Percentiles rank a stretch among this genome's conserved stretches.
Conservation (phyloP, 1,139 yeast species). For the Meyerozyma elateridarum region DNA sequence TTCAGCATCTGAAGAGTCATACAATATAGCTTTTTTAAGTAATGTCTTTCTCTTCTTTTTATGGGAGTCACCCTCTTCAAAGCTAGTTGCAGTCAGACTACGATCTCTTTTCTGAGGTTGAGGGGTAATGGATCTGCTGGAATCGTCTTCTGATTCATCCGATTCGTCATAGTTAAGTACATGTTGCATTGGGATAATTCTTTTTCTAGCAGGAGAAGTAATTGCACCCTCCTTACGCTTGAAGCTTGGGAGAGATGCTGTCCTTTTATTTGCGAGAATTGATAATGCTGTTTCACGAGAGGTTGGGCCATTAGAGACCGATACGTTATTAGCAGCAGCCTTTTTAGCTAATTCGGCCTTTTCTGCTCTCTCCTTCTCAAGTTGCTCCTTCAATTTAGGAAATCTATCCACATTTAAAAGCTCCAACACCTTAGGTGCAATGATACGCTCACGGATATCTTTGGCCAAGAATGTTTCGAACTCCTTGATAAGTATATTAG, state of each 20-base stretch:
- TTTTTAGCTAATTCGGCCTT: conserved; percentile 18
- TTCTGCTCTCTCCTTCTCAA: conserved; percentile 22
- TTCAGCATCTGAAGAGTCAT: conserved; percentile 12
- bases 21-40: conserved; percentile 11
- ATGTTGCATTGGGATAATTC: conserved; percentile 65
- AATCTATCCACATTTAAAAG: conserved; percentile 57
- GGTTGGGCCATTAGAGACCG: conserved; percentile 13
- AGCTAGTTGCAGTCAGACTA: conserved; percentile 17
- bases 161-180: conserved; percentile 54
- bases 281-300: conserved; percentile 19
- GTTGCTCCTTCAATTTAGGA: conserved; percentile 47
- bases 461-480: conserved; percentile 59
- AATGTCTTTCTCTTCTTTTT: conserved; percentile 11
- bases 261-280: conserved; percentile 22
- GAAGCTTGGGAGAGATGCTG: conserved; percentile 43
- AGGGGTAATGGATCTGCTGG: conserved; percentile 42
- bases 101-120: conserved; percentile 26
- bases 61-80: conserved; percentile 11
- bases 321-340: conserved; percentile 13
- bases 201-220: conserved; percentile 17
- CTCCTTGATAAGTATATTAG: conserved; percentile 56
- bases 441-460: conserved; percentile 70
- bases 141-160: conserved; percentile 43
- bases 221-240: conserved; percentile 33
- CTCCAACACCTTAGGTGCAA: conserved; percentile 68